phyloP scores from a whole-genome alignment of 352 stramenopile species.

The Pythium brachiatum region DNA sequence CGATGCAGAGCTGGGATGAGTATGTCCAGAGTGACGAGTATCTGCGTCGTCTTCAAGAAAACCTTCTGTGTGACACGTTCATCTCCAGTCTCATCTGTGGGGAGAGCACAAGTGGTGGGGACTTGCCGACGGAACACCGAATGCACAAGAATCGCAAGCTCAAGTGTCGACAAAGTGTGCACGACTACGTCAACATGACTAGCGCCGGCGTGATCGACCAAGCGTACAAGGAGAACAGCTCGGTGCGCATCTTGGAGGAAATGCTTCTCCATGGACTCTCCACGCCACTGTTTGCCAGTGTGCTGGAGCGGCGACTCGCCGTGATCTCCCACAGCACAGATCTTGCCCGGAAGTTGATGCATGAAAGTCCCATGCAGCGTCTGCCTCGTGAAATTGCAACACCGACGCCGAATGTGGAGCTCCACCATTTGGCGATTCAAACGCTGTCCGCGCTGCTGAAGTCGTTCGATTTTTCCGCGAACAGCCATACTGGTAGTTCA shows the following conservation, averaged over 20 bases:
- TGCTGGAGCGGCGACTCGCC: conserved; percentile 73
- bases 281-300: conserved; percentile 73
- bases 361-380: conserved; percentile 43
- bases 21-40: conserved; percentile 83
- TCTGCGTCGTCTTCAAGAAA: conserved; percentile 63
- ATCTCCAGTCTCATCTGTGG: conserved; percentile 79
- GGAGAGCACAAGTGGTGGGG: conserved; percentile 53
- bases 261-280: conserved; percentile 75
- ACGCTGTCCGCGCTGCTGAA: conserved; percentile 66
- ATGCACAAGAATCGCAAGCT: conserved; percentile 85
- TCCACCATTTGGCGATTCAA: conserved; percentile 84
- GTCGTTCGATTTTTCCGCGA: conserved; percentile 67
- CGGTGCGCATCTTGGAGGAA: conserved; percentile 73
- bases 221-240: conserved; percentile 69
- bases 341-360: conserved; percentile 60
- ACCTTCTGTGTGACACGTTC: conserved; percentile 75
- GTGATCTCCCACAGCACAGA: conserved; percentile 79
- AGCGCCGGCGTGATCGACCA: conserved; percentile 74
- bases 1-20: conserved; percentile 70
- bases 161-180: conserved; percentile 80
- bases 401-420: conserved; percentile 45
- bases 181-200: conserved; percentile 81
- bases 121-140: conserved; percentile 79
- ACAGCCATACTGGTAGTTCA: conserved; percentile 1
- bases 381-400: conserved; percentile 34